Evolutionary conservation across 257 asterid species (phyloP), one percentile per base, ranked within the genome.

Genomic region (Lithospermum erythrorhizon): DNA sequence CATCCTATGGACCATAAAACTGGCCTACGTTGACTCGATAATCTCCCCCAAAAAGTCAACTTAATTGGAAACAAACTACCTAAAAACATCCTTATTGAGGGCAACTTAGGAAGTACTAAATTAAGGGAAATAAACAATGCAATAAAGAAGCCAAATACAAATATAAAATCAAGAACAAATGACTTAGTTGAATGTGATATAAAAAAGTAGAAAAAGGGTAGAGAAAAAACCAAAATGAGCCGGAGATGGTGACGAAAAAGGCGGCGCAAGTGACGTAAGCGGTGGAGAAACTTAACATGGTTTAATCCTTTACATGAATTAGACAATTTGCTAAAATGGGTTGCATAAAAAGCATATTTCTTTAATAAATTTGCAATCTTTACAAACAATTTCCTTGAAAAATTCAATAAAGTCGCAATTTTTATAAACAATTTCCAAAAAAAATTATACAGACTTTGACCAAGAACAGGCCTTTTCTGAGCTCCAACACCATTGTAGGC

Each of bases 341-440:
- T 59, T 0, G 77, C 49, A 37, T 82, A 41, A 35, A 76, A 76
- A 14, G 75, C 81, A 64, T 89, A 81, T 57, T 78, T 75, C 2
- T n/a, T n/a, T n/a, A 89, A 77, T 1, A 85, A 61, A 59, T 86
- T 78, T 1, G 95, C 89, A 14, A 82, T 69, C 75, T 87, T 88
- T 20, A 84, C 9, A n/a, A 52, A 52, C 7, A 21, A 52, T 4
- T 52, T 52, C 7, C 65, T 81, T 14, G 81, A 83, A 64, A 89
- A 81, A 55, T 79, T 73, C 2, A 89, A 77, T 1, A 83, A 61
- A 59, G 89, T 77, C 0, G 95, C 89, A 14, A 82, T 69, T 73
- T 87, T 88, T 20, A 83, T 6, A n/a, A 52, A 52, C 20, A 21
- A 52, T 17, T 52, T 52, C 7, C 66, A 51, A 15, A 71, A 59